A percentile compares a stretch with the other conserved stretches of the same genome.
Conservation (phyloP, 2,329 filamentous ascomycete genomes). For the Parastagonospora nodorum region DNA sequence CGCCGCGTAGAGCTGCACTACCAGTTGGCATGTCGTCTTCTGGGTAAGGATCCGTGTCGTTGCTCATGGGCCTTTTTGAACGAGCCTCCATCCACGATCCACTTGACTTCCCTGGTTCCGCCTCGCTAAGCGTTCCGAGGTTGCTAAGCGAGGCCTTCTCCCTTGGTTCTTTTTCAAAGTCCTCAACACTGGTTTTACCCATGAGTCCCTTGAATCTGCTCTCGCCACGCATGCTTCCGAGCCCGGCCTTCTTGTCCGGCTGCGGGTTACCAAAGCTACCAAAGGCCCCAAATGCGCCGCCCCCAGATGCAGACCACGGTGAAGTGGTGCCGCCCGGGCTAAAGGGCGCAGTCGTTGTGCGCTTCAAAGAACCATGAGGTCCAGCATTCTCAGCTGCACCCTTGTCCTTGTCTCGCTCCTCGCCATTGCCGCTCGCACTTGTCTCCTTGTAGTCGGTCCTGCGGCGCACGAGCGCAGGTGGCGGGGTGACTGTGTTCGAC, state of each 20-base stretch:
- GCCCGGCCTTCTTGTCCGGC: slow-evolving; percentile 71
- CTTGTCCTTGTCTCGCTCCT: slow-evolving; percentile 59
- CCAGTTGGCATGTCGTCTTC: slow-evolving; percentile 69
- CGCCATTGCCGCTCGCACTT: slow-evolving; percentile 46
- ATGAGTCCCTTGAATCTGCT: slow-evolving; percentile 87
- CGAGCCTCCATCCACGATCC: slow-evolving; percentile 58
- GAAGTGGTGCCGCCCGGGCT: slow-evolving; percentile 57
- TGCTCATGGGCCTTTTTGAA: slow-evolving; percentile 55
- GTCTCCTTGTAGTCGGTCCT: slow-evolving; percentile 66
- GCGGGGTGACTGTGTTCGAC: slow-evolving; percentile 63
- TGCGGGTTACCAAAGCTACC: slow-evolving; percentile 75
- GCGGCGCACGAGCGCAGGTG: slow-evolving; percentile 63
- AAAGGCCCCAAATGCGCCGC: slow-evolving; percentile 77
- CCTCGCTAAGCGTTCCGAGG: slow-evolving; percentile 60
- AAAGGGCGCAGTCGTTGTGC: slow-evolving; percentile 60
- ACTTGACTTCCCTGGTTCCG: slow-evolving; percentile 52
- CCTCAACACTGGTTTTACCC: slow-evolving; percentile 75
- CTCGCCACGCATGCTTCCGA: slow-evolving; percentile 71
- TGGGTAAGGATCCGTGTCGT: slow-evolving; percentile 75
- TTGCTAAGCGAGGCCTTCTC: slow-evolving; percentile 61
- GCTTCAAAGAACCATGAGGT: slow-evolving; percentile 61
- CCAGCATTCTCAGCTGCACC: slow-evolving; percentile 46
- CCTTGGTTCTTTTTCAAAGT: slow-evolving; percentile 57
- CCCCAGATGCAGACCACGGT: slow-evolving; percentile 65
- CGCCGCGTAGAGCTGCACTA: slow-evolving; percentile 75